phyloP scores from a whole-genome alignment of 164 flowering plant genomes.

The Stephania japonica region DNA sequence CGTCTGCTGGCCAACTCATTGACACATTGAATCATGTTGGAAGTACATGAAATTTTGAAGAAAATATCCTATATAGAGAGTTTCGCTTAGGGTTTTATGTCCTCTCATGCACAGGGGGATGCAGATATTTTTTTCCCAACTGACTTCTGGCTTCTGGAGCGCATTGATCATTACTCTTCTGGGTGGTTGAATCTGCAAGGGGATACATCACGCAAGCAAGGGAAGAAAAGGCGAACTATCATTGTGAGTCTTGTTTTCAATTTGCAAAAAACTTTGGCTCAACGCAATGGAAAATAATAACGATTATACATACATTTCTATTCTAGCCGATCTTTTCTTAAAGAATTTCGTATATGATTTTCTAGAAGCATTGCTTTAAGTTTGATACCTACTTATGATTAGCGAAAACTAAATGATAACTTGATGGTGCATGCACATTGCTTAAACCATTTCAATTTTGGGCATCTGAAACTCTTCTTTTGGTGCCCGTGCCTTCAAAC shows the following conservation, averaged over 20 bases:
- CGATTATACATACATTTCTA: neutral
- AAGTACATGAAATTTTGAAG: neutral
- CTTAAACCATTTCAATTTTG: too few relatives aligned
- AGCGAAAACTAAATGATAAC: too few relatives aligned
- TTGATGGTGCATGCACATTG: too few relatives aligned
- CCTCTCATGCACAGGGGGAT: constrained; percentile 64
- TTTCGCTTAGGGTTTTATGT: neutral
- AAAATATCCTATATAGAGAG: neutral
- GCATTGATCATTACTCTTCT: constrained; percentile 84
- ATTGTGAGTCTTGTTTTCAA: constrained; percentile 37
- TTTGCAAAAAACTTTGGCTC: neutral
- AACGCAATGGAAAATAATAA: neutral
- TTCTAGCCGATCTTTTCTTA: neutral
- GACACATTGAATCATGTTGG: neutral
- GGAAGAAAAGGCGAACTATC: constrained; percentile 79
- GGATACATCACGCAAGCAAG: constrained; percentile 45
- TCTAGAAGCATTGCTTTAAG: too few relatives aligned
- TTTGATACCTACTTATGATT: too few relatives aligned
- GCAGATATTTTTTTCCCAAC: constrained; percentile 98
- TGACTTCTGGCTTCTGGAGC: constrained; percentile 86
- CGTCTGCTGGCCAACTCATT: neutral
- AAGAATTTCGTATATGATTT: too few relatives aligned
- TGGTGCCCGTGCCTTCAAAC: neutral
- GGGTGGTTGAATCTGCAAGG: constrained; percentile 44
- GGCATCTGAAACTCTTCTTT: neutral